Percentiles rank a stretch among this genome's conserved stretches.
Conservation (phyloP, 176 grass and related monocot species). For the Triticum aestivum region IWGSC_CS_RefSeq_v2.1 NC_057812.1:106281422-106281921, state of each 20-base stretch:
- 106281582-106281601: neutral
- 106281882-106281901: neutral
- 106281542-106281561: constrained; percentile 8
- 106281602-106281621: neutral
- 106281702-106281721: neutral
- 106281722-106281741: neutral
- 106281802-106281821: neutral
- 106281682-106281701: too few species aligned
- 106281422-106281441: neutral
- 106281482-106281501: neutral
- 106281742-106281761: neutral
- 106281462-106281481: neutral
- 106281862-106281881: neutral
- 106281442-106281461: neutral
- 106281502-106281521: neutral
- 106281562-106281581: neutral
- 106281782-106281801: neutral
- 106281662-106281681: too few species aligned
- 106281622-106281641: too few species aligned
- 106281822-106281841: constrained; percentile 13
- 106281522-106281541: neutral
- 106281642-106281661: too few species aligned
- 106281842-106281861: neutral
- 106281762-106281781: neutral
- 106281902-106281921: constrained; percentile 1